Base-by-base conservation (phyloP, 768 basidiomycete species). In the Pisolithus microcarpus region DNA sequence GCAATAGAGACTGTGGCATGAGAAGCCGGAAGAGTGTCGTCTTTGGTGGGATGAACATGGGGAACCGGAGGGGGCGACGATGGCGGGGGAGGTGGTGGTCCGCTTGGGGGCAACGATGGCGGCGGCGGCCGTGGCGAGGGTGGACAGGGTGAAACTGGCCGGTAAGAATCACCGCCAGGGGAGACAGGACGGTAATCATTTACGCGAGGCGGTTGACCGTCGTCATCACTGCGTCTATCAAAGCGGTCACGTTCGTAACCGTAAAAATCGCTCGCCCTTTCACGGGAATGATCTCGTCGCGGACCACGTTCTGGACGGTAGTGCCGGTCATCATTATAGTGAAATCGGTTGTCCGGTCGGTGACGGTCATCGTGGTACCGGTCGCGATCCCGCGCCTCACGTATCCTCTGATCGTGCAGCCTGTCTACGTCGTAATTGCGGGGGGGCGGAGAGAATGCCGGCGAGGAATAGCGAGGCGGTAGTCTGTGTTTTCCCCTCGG, bases 1-100 rank as follows among this genome's bases (percentile, higher is more conserved):
- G 65, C 39, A 38, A 75, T 71, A n/a, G 72, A 74, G 4, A 76
- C 68, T 2, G 69, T 55, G 3, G 63, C 51, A 54, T 77, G 78
- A 30, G 61, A 28, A 5, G 51, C 46, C 9, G 73, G 73, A 0
- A 76, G 65, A 6, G 61, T 62, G 11, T 57, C 58, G 34, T 70
- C 64, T 52, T 67, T 70, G 28, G 59, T 58, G 18, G 39, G 34
- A 50, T 66, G 69, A 5, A 67, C 67, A 11, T 66, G 66, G 9
- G 77, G 70, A 15, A 71, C 68, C 9, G 69, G 70, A 13, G 72
- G 70, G 1, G 71, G 66, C 2, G 61, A 38, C 2, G 61, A 38
- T 1, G 62, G 55, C 0, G 57, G 61, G 8, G 50, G 58, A 38
- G 66, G 61, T 4, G 67, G 61, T 0, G 68, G 57, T 36, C 51